Base-by-base conservation (phyloP, 306 rosid genomes). In the Dryas octopetala region DNA sequence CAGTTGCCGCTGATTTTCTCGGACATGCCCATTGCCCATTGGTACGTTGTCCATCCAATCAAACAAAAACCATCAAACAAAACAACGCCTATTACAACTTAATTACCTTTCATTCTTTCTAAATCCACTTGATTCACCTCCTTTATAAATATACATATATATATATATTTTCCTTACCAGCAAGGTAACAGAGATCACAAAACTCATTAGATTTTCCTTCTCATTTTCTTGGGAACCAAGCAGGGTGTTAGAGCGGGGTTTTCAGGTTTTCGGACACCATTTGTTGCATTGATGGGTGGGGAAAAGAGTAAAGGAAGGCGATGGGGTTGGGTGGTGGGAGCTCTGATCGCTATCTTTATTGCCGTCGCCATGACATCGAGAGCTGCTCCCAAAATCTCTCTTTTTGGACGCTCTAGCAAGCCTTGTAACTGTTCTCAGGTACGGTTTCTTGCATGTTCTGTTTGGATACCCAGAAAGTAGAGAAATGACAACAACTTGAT, bases 391-490 rank as follows among this genome's bases (percentile, higher is more conserved):
- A 70, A 45, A 41, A 78, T 82, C 54, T 77, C 91, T 62, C 86
- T 86, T 2, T 86, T 78, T 68, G 91, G 96, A 54, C 83, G 76
- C 11, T 81, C 83, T 28, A 82, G 74, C 4, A 85, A 82, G 85
- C 87, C 92, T 40, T 92, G 97, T 50, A 86, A 12, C 8, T 95
- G 97, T 84, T 76, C 90, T 62, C 77, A 78, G 90, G 97, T 95
- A 81, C 48, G 82, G 60, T 74, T 82, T 46, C 58, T 58, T 73
- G 4, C 14, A 40, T 9, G 15, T 72, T 26, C 8, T 62, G 82
- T 7, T 38, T 71, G 73, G 47, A 51, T 52, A 6, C 70, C 4
- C 51, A n/a, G 76, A 75, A 75, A 75, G 65, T 59, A 26, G 41
- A 65, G 60, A 40, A 66, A 48, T 44, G 19, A 58, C 26, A 60